Base-by-base conservation (phyloP, 352 stramenopile genomes). In the Pythium aristosporum region DNA sequence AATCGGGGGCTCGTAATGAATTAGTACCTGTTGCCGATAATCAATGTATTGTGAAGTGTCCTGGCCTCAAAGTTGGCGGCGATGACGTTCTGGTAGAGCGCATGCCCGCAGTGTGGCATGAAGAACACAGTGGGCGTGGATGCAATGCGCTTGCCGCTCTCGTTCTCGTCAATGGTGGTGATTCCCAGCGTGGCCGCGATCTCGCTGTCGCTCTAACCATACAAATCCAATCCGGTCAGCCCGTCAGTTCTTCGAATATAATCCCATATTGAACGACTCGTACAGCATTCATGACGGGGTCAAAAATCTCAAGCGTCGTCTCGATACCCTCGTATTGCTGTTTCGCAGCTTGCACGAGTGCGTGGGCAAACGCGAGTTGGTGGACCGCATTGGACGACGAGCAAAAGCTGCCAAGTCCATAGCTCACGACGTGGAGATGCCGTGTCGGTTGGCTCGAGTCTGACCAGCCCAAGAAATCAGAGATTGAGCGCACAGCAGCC, bases 31-130 rank as follows among this genome's bases (percentile, higher is more conserved):
- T 98, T 98, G 67, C 91, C 91, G 21, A 98, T 79, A 56, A 97
- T 79, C 41, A 89, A 34, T 36, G 94, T 39, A 32, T 86, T 67
- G 9, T 61, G 42, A 6, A 83, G 65, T 6, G 52, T 57, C 7
- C 16, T 56, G 11, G 46, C 61, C 10, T 69, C 69, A 83, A 86
- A 96, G 63, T 97, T 96, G 57, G 80, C 80, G 48, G 80, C 79
- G 13, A 98, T 65, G 18, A 97, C 79, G 67, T 98, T 97, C 69
- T 94, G 71, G 71, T 98, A 98, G 18, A 98, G 75, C 51, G 67
- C 69, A 47, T 85, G 81, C 21, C 84, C 82, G 57, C 91, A 98
- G 63, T 98, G 91, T 13, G 91, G 91, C 90, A 98, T 97, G 74
- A 94, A 97, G 57, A 97, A 97, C 13, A 97, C 75, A 5, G 88